A percentile compares a stretch with the other conserved stretches of the same genome.
These are phyloP conservation scores for Pleurostoma richardsiae DNA, from an alignment of 2,329 filamentous ascomycete genomes.

Conservation along the genomic window DNA sequence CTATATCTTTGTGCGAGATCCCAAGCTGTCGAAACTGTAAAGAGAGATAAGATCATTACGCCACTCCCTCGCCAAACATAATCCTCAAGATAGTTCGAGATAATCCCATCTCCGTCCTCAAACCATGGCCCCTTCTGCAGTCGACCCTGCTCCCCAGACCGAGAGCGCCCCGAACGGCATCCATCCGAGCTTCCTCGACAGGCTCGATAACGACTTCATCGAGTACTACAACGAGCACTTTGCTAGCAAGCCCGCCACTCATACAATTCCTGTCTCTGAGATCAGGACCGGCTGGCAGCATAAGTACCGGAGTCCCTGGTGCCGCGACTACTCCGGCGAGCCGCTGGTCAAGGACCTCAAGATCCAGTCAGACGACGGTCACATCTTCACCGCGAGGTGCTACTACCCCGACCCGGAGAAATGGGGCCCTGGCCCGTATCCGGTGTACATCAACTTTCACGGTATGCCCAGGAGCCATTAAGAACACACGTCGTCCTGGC, in stretches of 20 bases:
- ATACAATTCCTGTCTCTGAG: constrained; percentile 1
- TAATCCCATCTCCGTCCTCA: no score
- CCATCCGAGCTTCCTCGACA: no score
- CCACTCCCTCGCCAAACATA: no score
- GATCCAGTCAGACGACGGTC: constrained; percentile 21
- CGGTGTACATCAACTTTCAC: constrained; percentile 28
- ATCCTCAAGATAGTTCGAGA: no score
- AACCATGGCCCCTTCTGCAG: no score
- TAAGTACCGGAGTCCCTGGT: constrained; percentile 7
- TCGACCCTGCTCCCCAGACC: no score
- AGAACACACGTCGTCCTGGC: neutral
- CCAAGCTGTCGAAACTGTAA: no score
- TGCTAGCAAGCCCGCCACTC: constrained; percentile 1
- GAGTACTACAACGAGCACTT: constrained; percentile 7
- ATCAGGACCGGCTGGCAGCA: neutral
- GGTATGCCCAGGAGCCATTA: constrained; percentile 11
- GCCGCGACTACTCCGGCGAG: constrained; percentile 3
- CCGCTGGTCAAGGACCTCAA: neutral
- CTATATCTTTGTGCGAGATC: no score
- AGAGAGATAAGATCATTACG: no score
- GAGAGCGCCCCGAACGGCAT: no score
- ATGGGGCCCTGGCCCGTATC: constrained; percentile 24
- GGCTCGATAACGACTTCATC: no score
- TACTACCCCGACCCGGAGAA: constrained; percentile 23
- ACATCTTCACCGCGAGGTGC: constrained; percentile 19